Percentiles rank a stretch among this genome's conserved stretches.
Evolutionary conservation across 2,329 filamentous ascomycete species (phyloP).

Genomic region (Nothomitra cinnamomea): DNA sequence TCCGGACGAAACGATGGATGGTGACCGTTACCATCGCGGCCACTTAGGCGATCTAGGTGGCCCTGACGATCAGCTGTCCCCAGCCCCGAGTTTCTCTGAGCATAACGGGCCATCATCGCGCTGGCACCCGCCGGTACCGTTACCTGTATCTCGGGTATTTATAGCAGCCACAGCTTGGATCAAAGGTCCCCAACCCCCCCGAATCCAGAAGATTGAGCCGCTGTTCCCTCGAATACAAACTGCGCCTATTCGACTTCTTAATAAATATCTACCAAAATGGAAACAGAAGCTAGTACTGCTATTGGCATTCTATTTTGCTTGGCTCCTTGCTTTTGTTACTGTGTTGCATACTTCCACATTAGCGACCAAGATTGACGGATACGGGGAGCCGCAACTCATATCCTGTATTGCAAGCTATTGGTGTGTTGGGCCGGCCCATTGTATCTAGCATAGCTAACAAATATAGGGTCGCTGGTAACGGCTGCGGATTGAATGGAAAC

Average conservation of each 20-base stretch:
- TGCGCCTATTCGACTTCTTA: constrained; percentile 26
- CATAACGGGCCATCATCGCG: background rate
- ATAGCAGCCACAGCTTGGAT: constrained; percentile 27
- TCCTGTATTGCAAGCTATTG: constrained; percentile 30
- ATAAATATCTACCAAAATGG: constrained; percentile 27
- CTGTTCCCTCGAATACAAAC: constrained; percentile 29
- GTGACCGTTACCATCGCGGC: no score
- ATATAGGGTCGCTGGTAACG: constrained; percentile 24
- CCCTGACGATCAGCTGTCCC: background rate
- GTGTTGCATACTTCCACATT: constrained; percentile 28
- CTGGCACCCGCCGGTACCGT: background rate
- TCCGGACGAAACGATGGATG: no score
- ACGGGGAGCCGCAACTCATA: constrained; percentile 27
- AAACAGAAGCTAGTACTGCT: constrained; percentile 27
- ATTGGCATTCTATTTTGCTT: constrained; percentile 25
- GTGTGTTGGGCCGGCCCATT: constrained; percentile 15
- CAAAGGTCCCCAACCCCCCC: constrained; percentile 29
- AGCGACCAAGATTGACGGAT: constrained; percentile 30
- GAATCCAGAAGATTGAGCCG: constrained; percentile 27
- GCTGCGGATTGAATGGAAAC: constrained; percentile 36
- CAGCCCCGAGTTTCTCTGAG: background rate
- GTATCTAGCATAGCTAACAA: constrained; percentile 7
- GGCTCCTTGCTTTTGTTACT: constrained; percentile 30
- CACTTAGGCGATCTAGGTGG: no score
- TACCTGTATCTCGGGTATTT: background rate